Base-by-base conservation (phyloP, 495 filamentous ascomycete genomes). In the Xylaria acuta region DNA sequence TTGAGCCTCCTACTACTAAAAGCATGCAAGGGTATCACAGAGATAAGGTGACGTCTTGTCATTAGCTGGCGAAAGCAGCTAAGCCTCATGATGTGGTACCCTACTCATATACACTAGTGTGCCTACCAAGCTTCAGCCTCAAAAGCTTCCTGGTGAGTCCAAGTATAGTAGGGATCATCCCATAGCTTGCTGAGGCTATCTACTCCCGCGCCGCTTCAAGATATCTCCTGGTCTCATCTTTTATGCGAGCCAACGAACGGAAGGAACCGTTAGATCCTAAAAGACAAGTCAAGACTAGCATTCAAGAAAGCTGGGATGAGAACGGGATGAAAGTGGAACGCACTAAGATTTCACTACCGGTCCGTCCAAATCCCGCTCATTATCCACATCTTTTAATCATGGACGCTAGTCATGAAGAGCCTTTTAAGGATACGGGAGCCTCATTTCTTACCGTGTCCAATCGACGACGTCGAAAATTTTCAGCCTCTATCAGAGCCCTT, bases 11-110 rank as follows among this genome's bases (percentile, higher is more conserved):
- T 64, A 9, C 5, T 64, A 9, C 60, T 64, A 64, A 45, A 38
- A 64, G 20, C 34, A 27, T 3, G 5, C n/a, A 51, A 65, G 30
- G 63, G 49, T 2, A 1, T 41, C 22, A 40, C 5, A n/a, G n/a
- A 67, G 65, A 67, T 67, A 67, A 67, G 65, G 65, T 41, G n/a
- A 30, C 22, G 36, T 36, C 65, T 43, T 41, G 22, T 20, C 36
- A 67, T 67, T 67, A 67, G 65, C 30, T 67, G 36, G 43, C 36
- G 2, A 12, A n/a, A 53, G 45, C 16, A 53, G 45, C 64, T 40
- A 53, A 67, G 47, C 64, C 45, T 53, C 30, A 25, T 25, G 30
- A 38, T 14, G 41, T 27, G 22, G 22, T 45, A 3, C 45, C 43
- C 18, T 67, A 36, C 32, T 22, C 22, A 49, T 49, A 47, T 36